A percentile compares a stretch with the other conserved stretches of the same genome.
Conservation (phyloP, 2,329 filamentous ascomycete genomes). For the Ascochyta rabiei region DNA sequence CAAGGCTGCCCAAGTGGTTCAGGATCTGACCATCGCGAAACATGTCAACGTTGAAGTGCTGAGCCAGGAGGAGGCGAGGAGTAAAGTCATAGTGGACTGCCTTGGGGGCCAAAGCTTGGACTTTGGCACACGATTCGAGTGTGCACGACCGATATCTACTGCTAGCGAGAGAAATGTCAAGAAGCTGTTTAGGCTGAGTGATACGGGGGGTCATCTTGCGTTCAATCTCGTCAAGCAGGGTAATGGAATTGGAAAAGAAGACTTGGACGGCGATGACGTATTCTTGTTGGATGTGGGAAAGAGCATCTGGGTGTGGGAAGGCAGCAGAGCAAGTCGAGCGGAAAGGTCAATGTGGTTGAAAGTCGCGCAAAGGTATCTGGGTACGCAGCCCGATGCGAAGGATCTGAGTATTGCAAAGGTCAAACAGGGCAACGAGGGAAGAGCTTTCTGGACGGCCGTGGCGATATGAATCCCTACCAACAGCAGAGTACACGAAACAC, state of each 20-base stretch:
- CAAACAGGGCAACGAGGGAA: conserved; percentile 61
- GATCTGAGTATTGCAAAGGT: conserved; percentile 61
- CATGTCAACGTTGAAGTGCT: conserved; percentile 70
- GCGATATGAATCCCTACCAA: conserved; percentile 16
- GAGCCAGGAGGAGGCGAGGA: conserved; percentile 64
- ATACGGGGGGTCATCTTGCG: conserved; percentile 62
- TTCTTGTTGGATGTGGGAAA: conserved; percentile 66
- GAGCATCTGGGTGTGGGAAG: conserved; percentile 71
- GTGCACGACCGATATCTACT: conserved; percentile 49
- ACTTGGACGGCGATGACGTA: conserved; percentile 65
- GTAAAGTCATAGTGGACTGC: conserved; percentile 61
- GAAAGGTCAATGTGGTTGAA: conserved; percentile 68
- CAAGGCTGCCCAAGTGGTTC: conserved; percentile 70
- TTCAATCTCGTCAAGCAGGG: conserved; percentile 67
- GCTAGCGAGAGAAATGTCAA: conserved; percentile 35
- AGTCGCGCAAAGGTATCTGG: conserved; percentile 63
- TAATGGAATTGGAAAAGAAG: conserved; percentile 50
- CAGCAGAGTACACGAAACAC: too few species aligned
- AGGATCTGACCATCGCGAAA: conserved; percentile 68
- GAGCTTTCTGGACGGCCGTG: conserved; percentile 59
- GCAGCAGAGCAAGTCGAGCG: conserved; percentile 60
- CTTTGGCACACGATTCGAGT: conserved; percentile 52
- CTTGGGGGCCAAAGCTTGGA: conserved; percentile 49
- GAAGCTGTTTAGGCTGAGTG: conserved; percentile 67
- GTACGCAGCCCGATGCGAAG: conserved; percentile 52